A percentile compares a stretch with the other conserved stretches of the same genome.
Evolutionary conservation across 1,139 yeast species (phyloP).

Genomic region (Lodderomyces metapsilosis): DNA sequence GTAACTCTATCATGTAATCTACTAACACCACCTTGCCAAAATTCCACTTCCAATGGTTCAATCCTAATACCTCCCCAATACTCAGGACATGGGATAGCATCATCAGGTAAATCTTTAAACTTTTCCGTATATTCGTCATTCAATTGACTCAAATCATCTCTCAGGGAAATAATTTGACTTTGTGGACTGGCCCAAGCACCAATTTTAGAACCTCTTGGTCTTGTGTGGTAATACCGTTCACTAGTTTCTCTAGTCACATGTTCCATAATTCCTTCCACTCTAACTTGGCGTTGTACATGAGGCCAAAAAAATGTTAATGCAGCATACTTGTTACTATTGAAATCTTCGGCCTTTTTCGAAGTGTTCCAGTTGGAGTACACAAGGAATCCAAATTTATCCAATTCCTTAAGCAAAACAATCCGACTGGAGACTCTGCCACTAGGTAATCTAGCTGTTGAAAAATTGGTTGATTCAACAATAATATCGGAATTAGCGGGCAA

Average conservation of each 20-base stretch:
- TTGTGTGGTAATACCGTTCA: conserved; percentile 72
- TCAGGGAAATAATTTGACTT: conserved; percentile 53
- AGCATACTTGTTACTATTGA: conserved; percentile 70
- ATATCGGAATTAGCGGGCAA: conserved; percentile 38
- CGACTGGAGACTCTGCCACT: conserved; percentile 85
- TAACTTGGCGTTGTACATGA: conserved; percentile 81
- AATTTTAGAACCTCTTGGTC: conserved; percentile 89
- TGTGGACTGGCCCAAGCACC: conserved; percentile 99
- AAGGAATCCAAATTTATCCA: conserved; percentile 83
- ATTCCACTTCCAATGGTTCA: conserved; percentile 86
- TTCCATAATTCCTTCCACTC: conserved; percentile 86
- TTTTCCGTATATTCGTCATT: conserved; percentile 50
- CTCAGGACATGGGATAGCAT: conserved; percentile 84
- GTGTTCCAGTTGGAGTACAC: conserved; percentile 89
- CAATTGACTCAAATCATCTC: conserved; percentile 61
- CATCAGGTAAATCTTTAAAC: conserved; percentile 55
- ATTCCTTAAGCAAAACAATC: conserved; percentile 81
- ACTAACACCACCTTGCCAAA: conserved; percentile 94
- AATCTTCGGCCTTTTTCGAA: conserved; percentile 76
- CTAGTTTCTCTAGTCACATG: conserved; percentile 71
- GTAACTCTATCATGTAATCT: conserved; percentile 88
- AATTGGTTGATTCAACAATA: conserved; percentile 76
- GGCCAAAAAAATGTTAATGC: conserved; percentile 94
- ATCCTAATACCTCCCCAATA: conserved; percentile 94
- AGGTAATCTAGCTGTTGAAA: conserved; percentile 85